Conservation (phyloP, 2,329 filamentous ascomycete species). For the Dactylellina haptotyla region DNA sequence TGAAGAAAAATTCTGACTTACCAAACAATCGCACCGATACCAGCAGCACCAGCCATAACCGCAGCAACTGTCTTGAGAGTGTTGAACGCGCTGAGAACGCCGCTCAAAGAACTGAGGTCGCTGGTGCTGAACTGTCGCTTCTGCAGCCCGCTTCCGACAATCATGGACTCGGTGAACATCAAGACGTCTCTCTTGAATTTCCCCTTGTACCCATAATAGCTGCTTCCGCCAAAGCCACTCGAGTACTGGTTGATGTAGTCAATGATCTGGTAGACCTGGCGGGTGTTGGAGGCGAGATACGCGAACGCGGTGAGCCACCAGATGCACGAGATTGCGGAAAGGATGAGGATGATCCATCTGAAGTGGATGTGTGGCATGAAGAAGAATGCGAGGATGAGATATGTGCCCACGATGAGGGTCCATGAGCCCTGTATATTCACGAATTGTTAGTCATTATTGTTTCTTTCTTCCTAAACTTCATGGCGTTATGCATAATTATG, state of each 20-base stretch:
- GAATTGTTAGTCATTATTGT: not conserved
- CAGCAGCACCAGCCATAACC: slow-evolving; percentile 46
- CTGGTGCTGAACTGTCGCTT: slow-evolving; percentile 8
- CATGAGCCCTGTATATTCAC: slow-evolving; percentile 12
- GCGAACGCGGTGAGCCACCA: slow-evolving; percentile 50
- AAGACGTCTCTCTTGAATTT: slow-evolving; percentile 10
- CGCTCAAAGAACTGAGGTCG: not conserved
- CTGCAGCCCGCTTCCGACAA: not conserved
- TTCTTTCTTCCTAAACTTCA: too few relatives aligned
- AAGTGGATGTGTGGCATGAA: slow-evolving; percentile 29
- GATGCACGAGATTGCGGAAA: slow-evolving; percentile 33
- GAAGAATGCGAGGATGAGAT: slow-evolving; percentile 31
- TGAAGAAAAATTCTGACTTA: slow-evolving; percentile 7
- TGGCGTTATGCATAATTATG: too few relatives aligned
- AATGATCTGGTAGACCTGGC: slow-evolving; percentile 16
- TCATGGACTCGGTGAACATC: not conserved
- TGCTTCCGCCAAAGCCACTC: not conserved
- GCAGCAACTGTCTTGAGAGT: slow-evolving; percentile 15
- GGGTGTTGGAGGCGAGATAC: slow-evolving; percentile 43
- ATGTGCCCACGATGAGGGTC: slow-evolving; percentile 30
- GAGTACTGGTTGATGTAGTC: slow-evolving; percentile 24
- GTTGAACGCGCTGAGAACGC: not conserved
- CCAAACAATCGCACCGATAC: slow-evolving; percentile 44
- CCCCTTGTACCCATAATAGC: slow-evolving; percentile 5
- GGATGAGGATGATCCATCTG: slow-evolving; percentile 41